phyloP scores from a whole-genome alignment of 768 basidiomycete species.

The Naganishia randhawae region DNA sequence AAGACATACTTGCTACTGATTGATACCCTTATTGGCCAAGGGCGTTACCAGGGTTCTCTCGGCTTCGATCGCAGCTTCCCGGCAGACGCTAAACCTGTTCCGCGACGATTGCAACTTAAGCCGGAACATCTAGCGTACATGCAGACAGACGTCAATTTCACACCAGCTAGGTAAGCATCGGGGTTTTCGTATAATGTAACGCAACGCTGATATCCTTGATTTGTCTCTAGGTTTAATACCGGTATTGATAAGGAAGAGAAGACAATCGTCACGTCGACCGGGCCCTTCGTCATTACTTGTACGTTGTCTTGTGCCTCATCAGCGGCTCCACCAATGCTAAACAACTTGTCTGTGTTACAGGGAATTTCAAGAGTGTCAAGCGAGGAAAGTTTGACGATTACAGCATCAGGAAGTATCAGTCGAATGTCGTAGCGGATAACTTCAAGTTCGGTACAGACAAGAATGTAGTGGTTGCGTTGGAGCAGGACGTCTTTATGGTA shows the following conservation, averaged over 20 bases:
- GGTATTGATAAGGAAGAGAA: slow-evolving; percentile 84
- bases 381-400: slow-evolving; percentile 85
- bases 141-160: slow-evolving; percentile 79
- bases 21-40: slow-evolving; percentile 90
- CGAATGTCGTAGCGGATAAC: slow-evolving; percentile 90
- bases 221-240: slow-evolving; percentile 73
- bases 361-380: slow-evolving; percentile 94
- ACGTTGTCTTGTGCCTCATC: slow-evolving; percentile 24
- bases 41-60: slow-evolving; percentile 71
- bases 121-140: slow-evolving; percentile 92
- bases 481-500: slow-evolving; percentile 86
- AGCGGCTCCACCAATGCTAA: neutral
- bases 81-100: slow-evolving; percentile 84
- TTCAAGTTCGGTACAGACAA: slow-evolving; percentile 98
- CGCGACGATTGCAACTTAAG: slow-evolving; percentile 77
- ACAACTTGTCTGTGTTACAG: slow-evolving; percentile 28
- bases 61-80: slow-evolving; percentile 97
- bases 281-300: slow-evolving; percentile 86
- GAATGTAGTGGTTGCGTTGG: slow-evolving; percentile 92
- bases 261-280: slow-evolving; percentile 90
- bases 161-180: slow-evolving; percentile 73
- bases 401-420: slow-evolving; percentile 91
- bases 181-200: neutral
- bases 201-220: slow-evolving; percentile 20
- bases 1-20: slow-evolving; percentile 89